phyloP scores from a whole-genome alignment of 768 basidiomycete species.

The Lactifluus hygrophoroides region DNA sequence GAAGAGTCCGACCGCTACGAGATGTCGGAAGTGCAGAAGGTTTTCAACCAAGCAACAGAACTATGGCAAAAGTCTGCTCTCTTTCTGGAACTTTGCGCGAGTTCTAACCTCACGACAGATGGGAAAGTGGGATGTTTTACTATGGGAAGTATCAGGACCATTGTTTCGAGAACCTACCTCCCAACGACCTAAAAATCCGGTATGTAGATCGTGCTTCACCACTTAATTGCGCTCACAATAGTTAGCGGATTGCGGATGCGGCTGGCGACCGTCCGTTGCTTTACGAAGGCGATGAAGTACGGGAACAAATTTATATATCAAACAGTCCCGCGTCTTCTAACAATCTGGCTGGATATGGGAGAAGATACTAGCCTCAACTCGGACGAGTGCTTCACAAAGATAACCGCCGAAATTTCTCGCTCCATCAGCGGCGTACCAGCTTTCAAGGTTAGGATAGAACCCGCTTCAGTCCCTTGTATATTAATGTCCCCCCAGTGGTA shows the following conservation, averaged over 20 bases:
- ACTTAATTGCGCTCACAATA: background rate
- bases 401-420: constrained; percentile 47
- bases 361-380: constrained; percentile 35
- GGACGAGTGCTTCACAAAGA: constrained; percentile 39
- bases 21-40: constrained; percentile 47
- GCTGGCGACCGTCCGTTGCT: constrained; percentile 54
- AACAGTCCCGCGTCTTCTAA: constrained; percentile 86
- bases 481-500: constrained; percentile 59
- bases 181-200: constrained; percentile 39
- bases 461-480: background rate
- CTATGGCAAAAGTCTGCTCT: constrained; percentile 41
- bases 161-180: constrained; percentile 48
- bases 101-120: constrained; percentile 32
- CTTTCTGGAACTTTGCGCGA: background rate
- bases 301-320: constrained; percentile 97
- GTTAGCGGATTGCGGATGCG: constrained; percentile 57
- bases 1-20: constrained; percentile 81
- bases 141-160: constrained; percentile 86
- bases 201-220: constrained; percentile 21
- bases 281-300: constrained; percentile 57
- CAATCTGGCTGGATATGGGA: constrained; percentile 91
- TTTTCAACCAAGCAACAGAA: constrained; percentile 44
- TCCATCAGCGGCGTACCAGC: constrained; percentile 55
- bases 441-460: constrained; percentile 57
- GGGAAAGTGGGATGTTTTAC: constrained; percentile 83